Base-by-base conservation (phyloP, 352 stramenopile species). In the Pythium scleroteichum region DNA sequence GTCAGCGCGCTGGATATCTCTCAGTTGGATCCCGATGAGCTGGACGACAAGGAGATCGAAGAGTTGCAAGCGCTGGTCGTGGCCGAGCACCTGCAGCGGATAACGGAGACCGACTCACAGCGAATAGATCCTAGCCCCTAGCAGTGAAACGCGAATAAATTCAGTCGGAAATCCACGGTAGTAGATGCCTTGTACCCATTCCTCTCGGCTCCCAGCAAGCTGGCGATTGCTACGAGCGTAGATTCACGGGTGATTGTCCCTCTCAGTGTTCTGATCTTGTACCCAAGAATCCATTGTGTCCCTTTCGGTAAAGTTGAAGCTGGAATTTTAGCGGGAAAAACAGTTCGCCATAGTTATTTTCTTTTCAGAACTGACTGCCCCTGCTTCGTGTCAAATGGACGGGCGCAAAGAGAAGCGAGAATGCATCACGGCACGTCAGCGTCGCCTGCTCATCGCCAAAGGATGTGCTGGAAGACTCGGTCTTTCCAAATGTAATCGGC, bases 31-130 rank as follows among this genome's bases (percentile, higher is more conserved):
- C 54, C 54, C 2, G 54, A 62, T 20, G 54, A 45, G 17, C 35
- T 66, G 2, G 50, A 66, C 49, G 59, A 66, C 29, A 48, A 32
- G 4, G 59, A 66, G 33, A 59, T 66, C 41, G 59, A 66, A 52
- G 48, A 64, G 38, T 24, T 64, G 2, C 29, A 56, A 12, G 38
- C 47, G 27, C 49, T 64, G 0, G 57, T 64, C 2, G 38, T 64
- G 14, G 48, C 57, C 12, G 50, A 24, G 20, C 46, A 53, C 22
- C 45, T 64, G 20, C 39, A 64, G 17, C 22, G 58, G 14, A 47
- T 26, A 7, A 50, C 46, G 46, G 50, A 52, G 12, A 26, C 24
- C 29, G 33, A 44, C 5, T 23, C 20, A 5, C 32, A 16, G 10
- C 55, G 55, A 63, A 63, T 56, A 63, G 24, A 63, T 17, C 33